phyloP scores from a whole-genome alignment of 495 filamentous ascomycete species.

The Podospora pseudopauciseta region DNA sequence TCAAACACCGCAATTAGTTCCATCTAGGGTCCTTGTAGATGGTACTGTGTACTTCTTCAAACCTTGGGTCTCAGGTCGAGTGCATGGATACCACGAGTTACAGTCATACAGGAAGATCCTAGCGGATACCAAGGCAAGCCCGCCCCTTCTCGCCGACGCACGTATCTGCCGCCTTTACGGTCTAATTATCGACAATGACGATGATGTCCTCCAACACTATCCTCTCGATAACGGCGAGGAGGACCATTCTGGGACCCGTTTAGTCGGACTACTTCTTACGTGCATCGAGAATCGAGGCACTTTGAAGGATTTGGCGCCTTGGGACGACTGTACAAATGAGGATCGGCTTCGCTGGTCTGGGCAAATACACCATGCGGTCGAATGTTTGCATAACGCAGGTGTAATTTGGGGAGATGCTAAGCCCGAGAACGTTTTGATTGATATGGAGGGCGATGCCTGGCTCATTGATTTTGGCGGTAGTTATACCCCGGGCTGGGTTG shows the following conservation, averaged over 20 bases:
- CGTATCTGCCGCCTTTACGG: neutral
- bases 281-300: neutral
- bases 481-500: slow-evolving; percentile 1
- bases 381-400: slow-evolving; percentile 2
- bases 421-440: neutral
- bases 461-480: slow-evolving; percentile 2
- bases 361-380: neutral
- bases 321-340: neutral
- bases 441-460: slow-evolving; percentile 5
- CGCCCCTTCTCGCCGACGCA: slow-evolving; percentile 1
- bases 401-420: slow-evolving; percentile 1
- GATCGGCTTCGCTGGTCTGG: slow-evolving; percentile 1
- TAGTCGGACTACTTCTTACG: slow-evolving; percentile 2
- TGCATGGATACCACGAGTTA: neutral
- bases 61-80: neutral
- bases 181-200: slow-evolving; percentile 4
- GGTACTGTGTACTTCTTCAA: too few relatives aligned
- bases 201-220: slow-evolving; percentile 3
- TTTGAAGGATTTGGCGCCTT: neutral
- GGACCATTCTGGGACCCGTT: neutral
- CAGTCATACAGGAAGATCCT: neutral
- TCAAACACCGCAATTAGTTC: too few relatives aligned
- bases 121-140: neutral
- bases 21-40: too few relatives aligned
- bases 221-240: neutral